These are phyloP conservation scores for Leucoagaricus sp. DNA, from an alignment of 1,284 basidiomycete genomes.

Conservation along the genomic window DNA sequence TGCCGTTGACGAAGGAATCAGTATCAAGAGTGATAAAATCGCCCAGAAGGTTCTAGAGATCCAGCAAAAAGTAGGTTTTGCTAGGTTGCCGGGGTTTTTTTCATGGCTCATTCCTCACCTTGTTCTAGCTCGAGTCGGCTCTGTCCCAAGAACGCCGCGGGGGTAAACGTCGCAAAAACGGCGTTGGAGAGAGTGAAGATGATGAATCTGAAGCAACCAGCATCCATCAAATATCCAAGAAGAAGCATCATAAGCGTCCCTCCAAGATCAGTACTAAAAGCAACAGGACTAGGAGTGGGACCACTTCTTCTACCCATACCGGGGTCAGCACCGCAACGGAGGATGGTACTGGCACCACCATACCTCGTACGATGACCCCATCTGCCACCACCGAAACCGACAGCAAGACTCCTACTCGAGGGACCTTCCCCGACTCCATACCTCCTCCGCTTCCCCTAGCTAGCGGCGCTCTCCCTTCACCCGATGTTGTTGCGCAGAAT, in stretches of 20 bases:
- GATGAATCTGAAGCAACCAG: constrained; percentile 41
- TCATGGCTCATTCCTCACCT: not conserved
- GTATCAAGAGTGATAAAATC: constrained; percentile 78
- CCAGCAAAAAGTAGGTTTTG: constrained; percentile 67
- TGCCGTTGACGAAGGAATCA: constrained; percentile 82
- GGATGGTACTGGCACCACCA: constrained; percentile 26
- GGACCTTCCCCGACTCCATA: constrained; percentile 32
- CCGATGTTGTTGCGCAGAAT: constrained; percentile 34
- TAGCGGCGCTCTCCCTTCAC: constrained; percentile 1
- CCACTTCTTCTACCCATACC: constrained; percentile 48
- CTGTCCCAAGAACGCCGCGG: constrained; percentile 55
- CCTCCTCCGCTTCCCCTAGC: constrained; percentile 26
- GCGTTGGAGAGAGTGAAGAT: constrained; percentile 46
- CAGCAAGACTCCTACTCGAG: constrained; percentile 37
- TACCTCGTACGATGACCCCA: constrained; percentile 1
- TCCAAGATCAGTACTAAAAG: constrained; percentile 28
- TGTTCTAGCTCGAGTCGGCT: constrained; percentile 66
- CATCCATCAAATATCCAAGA: constrained; percentile 36
- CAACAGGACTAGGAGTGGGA: constrained; percentile 46
- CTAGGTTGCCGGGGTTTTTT: constrained; percentile 1
- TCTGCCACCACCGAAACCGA: constrained; percentile 29
- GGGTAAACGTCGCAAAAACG: constrained; percentile 43
- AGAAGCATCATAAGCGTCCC: constrained; percentile 26
- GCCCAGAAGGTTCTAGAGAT: constrained; percentile 82
- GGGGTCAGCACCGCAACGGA: constrained; percentile 29